These are phyloP conservation scores for Penicillium crustosum DNA, from an alignment of 2,329 filamentous ascomycete genomes.

Conservation along the genomic window DNA sequence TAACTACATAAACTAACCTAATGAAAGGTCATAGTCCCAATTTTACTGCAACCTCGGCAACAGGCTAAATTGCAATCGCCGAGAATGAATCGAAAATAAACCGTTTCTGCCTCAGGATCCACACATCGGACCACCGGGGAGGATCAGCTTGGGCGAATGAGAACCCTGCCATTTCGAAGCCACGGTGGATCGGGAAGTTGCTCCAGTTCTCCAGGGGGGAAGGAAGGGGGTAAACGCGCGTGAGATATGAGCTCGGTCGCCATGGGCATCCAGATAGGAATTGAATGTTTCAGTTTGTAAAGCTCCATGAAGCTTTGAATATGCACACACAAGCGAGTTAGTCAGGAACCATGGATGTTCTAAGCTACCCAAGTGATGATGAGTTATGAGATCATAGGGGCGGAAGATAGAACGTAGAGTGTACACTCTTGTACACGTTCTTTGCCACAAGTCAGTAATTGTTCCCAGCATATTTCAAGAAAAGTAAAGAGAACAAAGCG, in stretches of 20 bases:
- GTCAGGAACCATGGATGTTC: background rate
- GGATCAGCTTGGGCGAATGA: constrained; percentile 20
- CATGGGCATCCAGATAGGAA: background rate
- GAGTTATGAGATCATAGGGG: constrained; percentile 22
- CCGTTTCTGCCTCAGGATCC: constrained; percentile 21
- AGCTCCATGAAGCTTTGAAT: background rate
- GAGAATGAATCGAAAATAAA: constrained; percentile 6
- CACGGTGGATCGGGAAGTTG: constrained; percentile 17
- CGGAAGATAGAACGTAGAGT: background rate
- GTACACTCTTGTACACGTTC: background rate
- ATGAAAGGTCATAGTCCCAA: background rate
- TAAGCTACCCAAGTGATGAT: constrained; percentile 13
- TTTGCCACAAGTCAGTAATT: background rate
- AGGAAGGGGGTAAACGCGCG: background rate
- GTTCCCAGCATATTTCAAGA: background rate
- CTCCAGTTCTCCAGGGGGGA: constrained; percentile 14
- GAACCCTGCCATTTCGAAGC: constrained; percentile 21
- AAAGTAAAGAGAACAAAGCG: background rate
- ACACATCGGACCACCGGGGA: constrained; percentile 15
- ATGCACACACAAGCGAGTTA: background rate
- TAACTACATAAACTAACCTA: background rate
- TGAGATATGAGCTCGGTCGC: background rate
- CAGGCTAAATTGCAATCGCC: background rate
- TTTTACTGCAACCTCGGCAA: constrained; percentile 3
- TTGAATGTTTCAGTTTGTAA: background rate